Conservation (phyloP, 495 filamentous ascomycete genomes). For the Hypomontagnella monticulosa region DNA sequence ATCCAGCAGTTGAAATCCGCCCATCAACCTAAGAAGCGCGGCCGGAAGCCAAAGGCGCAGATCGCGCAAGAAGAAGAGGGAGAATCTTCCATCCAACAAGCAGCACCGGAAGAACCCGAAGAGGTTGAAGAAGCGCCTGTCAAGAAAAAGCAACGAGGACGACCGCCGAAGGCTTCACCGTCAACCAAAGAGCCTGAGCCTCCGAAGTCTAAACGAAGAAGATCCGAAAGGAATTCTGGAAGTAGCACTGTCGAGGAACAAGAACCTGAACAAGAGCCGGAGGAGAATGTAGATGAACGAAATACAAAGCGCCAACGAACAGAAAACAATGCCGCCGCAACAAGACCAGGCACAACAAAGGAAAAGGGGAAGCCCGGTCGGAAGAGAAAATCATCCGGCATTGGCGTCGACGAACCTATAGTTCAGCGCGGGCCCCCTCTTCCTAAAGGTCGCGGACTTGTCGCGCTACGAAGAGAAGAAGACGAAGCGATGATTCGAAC, state of each 20-base stretch:
- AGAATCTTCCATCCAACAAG: constrained; percentile 31
- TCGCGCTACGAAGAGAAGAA: constrained; percentile 75
- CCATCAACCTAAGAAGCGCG: constrained; percentile 42
- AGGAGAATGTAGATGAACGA: constrained; percentile 33
- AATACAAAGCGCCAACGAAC: constrained; percentile 41
- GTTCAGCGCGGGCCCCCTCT: constrained; percentile 61
- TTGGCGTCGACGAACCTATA: constrained; percentile 51
- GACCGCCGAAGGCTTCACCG: constrained; percentile 38
- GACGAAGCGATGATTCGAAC: constrained; percentile 55
- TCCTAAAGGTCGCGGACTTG: constrained; percentile 68
- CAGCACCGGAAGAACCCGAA: constrained; percentile 37
- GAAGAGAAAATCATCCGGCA: constrained; percentile 52
- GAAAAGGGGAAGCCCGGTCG: constrained; percentile 48
- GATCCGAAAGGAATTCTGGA: constrained; percentile 25
- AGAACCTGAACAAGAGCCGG: constrained; percentile 29
- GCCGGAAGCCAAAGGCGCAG: constrained; percentile 44
- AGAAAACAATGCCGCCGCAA: constrained; percentile 23
- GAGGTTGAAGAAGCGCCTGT: constrained; percentile 34
- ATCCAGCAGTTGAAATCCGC: constrained; percentile 24
- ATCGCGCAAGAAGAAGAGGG: constrained; percentile 26
- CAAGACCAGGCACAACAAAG: constrained; percentile 39
- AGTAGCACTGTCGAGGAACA: constrained; percentile 28
- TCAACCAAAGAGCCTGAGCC: constrained; percentile 27
- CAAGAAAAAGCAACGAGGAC: constrained; percentile 46
- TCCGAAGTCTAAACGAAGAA: constrained; percentile 40